Percentiles rank a stretch among this genome's conserved stretches.
Conservation (phyloP, 192 early-diverging fungal species). For the Dissophora globulifera region DNA sequence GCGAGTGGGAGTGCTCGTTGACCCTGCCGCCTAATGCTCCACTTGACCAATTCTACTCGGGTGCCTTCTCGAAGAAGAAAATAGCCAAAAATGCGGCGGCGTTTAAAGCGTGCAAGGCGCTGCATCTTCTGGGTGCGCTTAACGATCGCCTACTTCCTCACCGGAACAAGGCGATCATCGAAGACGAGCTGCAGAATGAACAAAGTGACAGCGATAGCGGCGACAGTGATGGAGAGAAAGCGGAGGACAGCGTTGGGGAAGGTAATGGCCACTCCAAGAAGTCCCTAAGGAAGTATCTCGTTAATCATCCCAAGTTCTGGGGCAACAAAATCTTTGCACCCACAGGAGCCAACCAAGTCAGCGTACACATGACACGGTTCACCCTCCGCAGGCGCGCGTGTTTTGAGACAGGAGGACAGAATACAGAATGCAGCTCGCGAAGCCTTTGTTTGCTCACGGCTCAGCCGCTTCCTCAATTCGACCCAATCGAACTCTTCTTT, state of each 20-base stretch:
- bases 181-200: not conserved
- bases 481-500: conserved; percentile 30
- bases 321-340: conserved; percentile 23
- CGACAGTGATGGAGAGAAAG: conserved; percentile 6
- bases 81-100: conserved; percentile 74
- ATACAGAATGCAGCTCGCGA: conserved; percentile 37
- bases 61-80: conserved; percentile 59
- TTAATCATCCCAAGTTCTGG: conserved; percentile 42
- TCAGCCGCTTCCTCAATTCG: conserved; percentile 10
- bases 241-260: not conserved
- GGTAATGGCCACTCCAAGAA: not conserved
- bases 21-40: conserved; percentile 71
- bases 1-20: conserved; percentile 53
- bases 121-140: conserved; percentile 75
- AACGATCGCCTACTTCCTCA: conserved; percentile 76
- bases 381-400: too few relatives aligned
- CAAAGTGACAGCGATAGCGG: too few relatives aligned
- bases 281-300: conserved; percentile 24
- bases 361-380: not conserved
- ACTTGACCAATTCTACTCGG: conserved; percentile 57
- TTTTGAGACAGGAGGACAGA: too few relatives aligned
- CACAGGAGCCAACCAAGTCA: not conserved
- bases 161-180: conserved; percentile 23
- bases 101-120: conserved; percentile 71
- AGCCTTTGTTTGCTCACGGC: conserved; percentile 8